A percentile compares a stretch with the other conserved stretches of the same genome.
These are phyloP conservation scores for Aquilaria agallochum DNA, from an alignment of 441 rosid genomes.

Conservation along the genomic window DNA sequence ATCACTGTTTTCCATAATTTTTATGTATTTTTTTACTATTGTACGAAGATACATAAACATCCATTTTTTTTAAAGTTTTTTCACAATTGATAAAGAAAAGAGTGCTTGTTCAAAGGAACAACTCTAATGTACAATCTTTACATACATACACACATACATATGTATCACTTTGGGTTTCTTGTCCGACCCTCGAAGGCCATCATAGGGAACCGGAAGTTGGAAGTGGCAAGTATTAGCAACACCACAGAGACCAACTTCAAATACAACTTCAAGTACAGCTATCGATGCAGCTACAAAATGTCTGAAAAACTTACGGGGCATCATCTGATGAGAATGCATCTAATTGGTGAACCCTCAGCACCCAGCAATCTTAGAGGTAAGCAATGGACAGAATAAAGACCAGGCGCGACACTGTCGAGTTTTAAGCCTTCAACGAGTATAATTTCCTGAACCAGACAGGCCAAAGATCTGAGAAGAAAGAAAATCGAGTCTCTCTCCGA, in stretches of 20 bases:
- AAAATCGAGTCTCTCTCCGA: not conserved
- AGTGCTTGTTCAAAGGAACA: too few relatives aligned
- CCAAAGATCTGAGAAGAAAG: too few relatives aligned
- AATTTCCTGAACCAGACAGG: conserved; percentile 33
- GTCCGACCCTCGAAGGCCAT: too few relatives aligned
- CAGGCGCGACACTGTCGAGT: conserved; percentile 44
- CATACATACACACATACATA: too few relatives aligned
- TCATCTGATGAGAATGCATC: conserved; percentile 57
- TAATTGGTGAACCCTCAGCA: conserved; percentile 55
- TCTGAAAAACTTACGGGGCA: not conserved
- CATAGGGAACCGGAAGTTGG: too few relatives aligned
- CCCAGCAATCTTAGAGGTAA: conserved; percentile 52
- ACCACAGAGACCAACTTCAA: not conserved
- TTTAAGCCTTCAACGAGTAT: conserved; percentile 56
- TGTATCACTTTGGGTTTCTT: too few relatives aligned
- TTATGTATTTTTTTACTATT: too few relatives aligned
- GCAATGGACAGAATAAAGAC: conserved; percentile 49
- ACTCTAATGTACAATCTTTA: too few relatives aligned
- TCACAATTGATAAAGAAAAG: too few relatives aligned
- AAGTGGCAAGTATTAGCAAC: not conserved
- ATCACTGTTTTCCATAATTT: too few relatives aligned
- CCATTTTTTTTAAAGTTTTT: too few relatives aligned
- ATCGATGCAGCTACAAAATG: not conserved
- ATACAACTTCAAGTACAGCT: not conserved
- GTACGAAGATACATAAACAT: too few relatives aligned